These are phyloP conservation scores for Melianthus villosus DNA, from an alignment of 441 rosid species.

Conservation along the genomic window DNA sequence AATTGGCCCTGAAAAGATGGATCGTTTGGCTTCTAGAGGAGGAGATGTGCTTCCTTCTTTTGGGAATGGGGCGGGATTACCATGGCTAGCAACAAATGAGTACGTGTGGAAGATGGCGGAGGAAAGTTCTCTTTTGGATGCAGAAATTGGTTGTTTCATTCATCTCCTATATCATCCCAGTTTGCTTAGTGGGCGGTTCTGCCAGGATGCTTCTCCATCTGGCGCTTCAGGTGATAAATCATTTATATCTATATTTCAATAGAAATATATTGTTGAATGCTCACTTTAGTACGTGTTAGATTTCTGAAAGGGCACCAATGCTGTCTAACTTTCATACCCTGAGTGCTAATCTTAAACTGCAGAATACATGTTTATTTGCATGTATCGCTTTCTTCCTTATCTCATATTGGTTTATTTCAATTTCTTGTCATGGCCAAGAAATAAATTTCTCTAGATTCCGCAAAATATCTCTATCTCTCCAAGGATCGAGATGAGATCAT, in stretches of 20 bases:
- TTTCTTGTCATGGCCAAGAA: too few relatives aligned
- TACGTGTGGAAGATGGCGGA: slow-evolving; percentile 42
- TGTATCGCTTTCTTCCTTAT: too few relatives aligned
- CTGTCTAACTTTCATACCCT: too few relatives aligned
- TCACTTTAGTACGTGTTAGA: too few relatives aligned
- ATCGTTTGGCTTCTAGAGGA: slow-evolving; percentile 80
- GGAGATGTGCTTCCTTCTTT: slow-evolving; percentile 87
- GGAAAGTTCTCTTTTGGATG: slow-evolving; percentile 74
- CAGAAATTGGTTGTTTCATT: slow-evolving; percentile 70
- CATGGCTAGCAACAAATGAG: slow-evolving; percentile 87
- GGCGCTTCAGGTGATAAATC: slow-evolving; percentile 70
- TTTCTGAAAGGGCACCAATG: too few relatives aligned
- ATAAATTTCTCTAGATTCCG: too few relatives aligned
- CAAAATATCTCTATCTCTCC: too few relatives aligned
- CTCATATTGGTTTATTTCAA: too few relatives aligned
- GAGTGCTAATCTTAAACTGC: too few relatives aligned
- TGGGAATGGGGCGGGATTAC: slow-evolving; percentile 90
- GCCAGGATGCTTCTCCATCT: slow-evolving; percentile 93
- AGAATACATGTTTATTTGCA: too few relatives aligned
- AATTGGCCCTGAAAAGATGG: slow-evolving; percentile 82
- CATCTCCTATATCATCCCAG: slow-evolving; percentile 91
- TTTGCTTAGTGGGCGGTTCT: slow-evolving; percentile 78
- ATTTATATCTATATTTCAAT: neutral
- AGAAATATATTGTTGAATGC: too few relatives aligned
- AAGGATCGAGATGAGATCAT: too few relatives aligned